These are phyloP conservation scores for Venturia nashicola DNA, from an alignment of 2,329 filamentous ascomycete species.

Conservation along the genomic window DNA sequence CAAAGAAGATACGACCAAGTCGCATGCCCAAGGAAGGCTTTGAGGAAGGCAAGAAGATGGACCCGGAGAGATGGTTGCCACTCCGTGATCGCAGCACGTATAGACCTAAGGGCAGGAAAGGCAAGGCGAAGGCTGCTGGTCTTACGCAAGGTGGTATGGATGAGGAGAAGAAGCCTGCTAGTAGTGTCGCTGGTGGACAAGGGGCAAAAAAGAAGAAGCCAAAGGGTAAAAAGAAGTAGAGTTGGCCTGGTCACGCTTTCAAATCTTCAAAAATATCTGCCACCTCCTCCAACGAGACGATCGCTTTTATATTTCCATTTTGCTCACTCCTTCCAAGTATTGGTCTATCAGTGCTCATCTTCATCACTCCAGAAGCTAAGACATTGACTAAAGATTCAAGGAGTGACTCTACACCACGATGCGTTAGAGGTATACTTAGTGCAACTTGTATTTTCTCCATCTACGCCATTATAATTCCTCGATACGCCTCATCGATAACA, in stretches of 20 bases:
- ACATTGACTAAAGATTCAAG: too few relatives aligned
- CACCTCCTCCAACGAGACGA: background rate
- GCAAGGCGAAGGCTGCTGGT: constrained; percentile 54
- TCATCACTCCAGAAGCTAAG: too few relatives aligned
- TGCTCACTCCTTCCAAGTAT: background rate
- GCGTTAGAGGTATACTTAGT: background rate
- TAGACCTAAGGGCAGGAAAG: constrained; percentile 82
- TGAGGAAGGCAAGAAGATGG: constrained; percentile 65
- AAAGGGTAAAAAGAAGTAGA: constrained; percentile 8
- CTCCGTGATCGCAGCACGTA: constrained; percentile 81
- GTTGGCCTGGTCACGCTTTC: background rate
- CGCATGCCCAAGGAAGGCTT: constrained; percentile 57
- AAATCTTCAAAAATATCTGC: background rate
- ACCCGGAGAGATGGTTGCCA: constrained; percentile 88
- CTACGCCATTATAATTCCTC: constrained; percentile 11
- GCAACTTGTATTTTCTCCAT: too few relatives aligned
- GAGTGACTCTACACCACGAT: too few relatives aligned
- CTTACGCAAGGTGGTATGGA: constrained; percentile 10
- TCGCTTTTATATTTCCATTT: background rate
- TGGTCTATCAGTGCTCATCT: too few relatives aligned
- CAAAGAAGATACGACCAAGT: constrained; percentile 45
- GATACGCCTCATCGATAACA: constrained; percentile 25
- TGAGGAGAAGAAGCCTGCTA: constrained; percentile 1
- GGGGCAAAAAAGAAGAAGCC: constrained; percentile 4
- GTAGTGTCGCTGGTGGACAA: background rate